These are phyloP conservation scores for Cordia subcordata DNA, from an alignment of 257 asterid species.

Conservation along the genomic window DNA sequence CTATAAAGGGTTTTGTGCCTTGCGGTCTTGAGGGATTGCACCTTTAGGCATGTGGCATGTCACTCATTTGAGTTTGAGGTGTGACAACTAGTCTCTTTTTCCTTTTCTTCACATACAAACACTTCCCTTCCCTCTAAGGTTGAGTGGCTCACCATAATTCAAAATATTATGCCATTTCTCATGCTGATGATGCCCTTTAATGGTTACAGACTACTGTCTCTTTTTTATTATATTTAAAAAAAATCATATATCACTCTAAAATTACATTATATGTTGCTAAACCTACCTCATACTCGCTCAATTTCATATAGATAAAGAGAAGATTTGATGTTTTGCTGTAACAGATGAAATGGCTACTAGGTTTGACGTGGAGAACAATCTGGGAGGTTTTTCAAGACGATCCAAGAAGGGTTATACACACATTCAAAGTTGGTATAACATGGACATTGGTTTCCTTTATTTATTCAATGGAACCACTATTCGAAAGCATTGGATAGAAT, in stretches of 20 bases:
- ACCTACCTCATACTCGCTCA: too few species aligned
- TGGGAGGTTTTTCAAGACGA: slow-evolving; percentile 68
- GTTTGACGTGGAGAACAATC: slow-evolving; percentile 33
- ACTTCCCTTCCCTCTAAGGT: not conserved
- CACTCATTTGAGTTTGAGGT: too few species aligned
- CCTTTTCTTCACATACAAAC: not conserved
- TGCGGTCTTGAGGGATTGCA: too few species aligned
- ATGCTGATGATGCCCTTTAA: too few species aligned
- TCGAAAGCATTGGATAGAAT: slow-evolving; percentile 61
- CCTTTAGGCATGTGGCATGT: too few species aligned
- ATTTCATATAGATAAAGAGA: slow-evolving; percentile 39
- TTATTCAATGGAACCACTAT: slow-evolving; percentile 77
- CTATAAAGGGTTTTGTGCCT: too few species aligned
- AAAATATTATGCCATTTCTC: too few species aligned
- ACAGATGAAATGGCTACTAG: slow-evolving; percentile 25
- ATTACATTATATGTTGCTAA: not conserved
- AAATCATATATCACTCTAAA: too few species aligned
- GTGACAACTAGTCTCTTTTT: not conserved
- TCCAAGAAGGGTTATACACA: slow-evolving; percentile 59
- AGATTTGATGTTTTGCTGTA: slow-evolving; percentile 16
- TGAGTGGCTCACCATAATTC: too few species aligned
- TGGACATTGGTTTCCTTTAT: slow-evolving; percentile 69
- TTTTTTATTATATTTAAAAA: too few species aligned
- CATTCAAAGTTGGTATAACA: slow-evolving; percentile 78
- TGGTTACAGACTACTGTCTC: too few species aligned